A percentile compares a stretch with the other conserved stretches of the same genome.
These are phyloP conservation scores for Blastomyces emzantsi DNA, from an alignment of 2,329 filamentous ascomycete species.

Conservation along the genomic window DNA sequence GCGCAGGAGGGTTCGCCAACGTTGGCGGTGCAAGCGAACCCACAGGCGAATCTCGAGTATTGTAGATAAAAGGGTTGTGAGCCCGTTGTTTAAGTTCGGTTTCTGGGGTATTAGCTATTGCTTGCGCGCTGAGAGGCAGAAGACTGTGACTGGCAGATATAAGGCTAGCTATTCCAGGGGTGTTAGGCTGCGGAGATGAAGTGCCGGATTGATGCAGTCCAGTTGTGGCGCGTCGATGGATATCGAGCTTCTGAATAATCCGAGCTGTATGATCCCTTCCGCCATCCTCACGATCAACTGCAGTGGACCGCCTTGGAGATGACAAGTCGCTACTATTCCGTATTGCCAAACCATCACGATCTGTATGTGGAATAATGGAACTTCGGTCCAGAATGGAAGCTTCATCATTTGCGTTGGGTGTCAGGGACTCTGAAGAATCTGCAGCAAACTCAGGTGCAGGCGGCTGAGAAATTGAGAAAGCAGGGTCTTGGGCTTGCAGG, in stretches of 20 bases:
- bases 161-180: constrained; percentile 68
- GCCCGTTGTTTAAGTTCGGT: constrained; percentile 19
- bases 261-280: constrained; percentile 73
- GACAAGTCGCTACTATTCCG: constrained; percentile 67
- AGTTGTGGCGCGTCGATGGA: constrained; percentile 69
- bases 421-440: constrained; percentile 60
- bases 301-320: constrained; percentile 40
- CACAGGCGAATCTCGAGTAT: constrained; percentile 39
- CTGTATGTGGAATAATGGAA: constrained; percentile 57
- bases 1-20: constrained; percentile 69
- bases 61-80: constrained; percentile 17
- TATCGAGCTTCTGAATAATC: constrained; percentile 86
- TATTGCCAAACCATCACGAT: constrained; percentile 47
- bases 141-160: constrained; percentile 77
- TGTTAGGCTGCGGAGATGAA: constrained; percentile 35
- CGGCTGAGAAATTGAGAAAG: constrained; percentile 86
- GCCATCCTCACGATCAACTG: constrained; percentile 53
- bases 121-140: constrained; percentile 53
- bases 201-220: constrained; percentile 38
- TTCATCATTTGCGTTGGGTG: constrained; percentile 47
- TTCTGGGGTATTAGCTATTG: constrained; percentile 32
- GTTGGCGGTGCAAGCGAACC: constrained; percentile 72
- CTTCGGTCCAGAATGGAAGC: constrained; percentile 49
- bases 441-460: constrained; percentile 85
- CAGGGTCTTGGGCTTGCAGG: constrained; percentile 50